Conservation (phyloP, 768 basidiomycete genomes). For the Panaeolus cyanescens region DNA sequence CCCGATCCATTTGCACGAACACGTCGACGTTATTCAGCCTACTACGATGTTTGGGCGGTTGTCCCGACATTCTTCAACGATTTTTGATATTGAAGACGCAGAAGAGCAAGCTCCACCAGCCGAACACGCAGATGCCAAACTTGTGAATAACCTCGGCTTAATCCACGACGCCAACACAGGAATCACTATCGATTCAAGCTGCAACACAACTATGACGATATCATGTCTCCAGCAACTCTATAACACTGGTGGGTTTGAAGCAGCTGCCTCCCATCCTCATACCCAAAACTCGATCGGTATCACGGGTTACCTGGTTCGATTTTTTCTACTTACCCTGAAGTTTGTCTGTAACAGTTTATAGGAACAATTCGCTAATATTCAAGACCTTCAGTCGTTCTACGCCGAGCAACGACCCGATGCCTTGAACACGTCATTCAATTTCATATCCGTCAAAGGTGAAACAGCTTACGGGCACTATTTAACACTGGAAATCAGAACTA, state of each 20-base stretch:
- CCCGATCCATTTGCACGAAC: slow-evolving; percentile 54
- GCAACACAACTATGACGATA: slow-evolving; percentile 50
- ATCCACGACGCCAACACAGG: slow-evolving; percentile 26
- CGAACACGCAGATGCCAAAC: slow-evolving; percentile 22
- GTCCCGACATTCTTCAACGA: slow-evolving; percentile 43
- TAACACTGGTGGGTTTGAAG: slow-evolving; percentile 47
- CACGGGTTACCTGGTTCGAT: slow-evolving; percentile 45
- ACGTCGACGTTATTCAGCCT: slow-evolving; percentile 68
- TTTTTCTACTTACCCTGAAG: not conserved
- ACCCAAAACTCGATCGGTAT: slow-evolving; percentile 52
- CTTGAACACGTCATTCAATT: slow-evolving; percentile 48
- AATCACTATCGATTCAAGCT: slow-evolving; percentile 47
- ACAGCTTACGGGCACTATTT: not conserved
- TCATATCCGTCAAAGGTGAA: slow-evolving; percentile 57
- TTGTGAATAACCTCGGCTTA: slow-evolving; percentile 9
- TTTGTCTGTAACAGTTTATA: not conserved
- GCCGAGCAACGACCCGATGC: slow-evolving; percentile 47
- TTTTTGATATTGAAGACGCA: slow-evolving; percentile 27
- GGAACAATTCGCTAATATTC: slow-evolving; percentile 49
- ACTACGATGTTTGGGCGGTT: slow-evolving; percentile 68
- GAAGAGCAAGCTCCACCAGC: slow-evolving; percentile 5
- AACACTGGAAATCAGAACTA: not conserved
- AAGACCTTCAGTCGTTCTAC: slow-evolving; percentile 54
- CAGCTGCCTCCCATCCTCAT: slow-evolving; percentile 28
- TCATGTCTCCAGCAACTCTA: slow-evolving; percentile 56